Evolutionary conservation across 2,329 filamentous ascomycete genomes (phyloP).

Genomic region (Sporothrix pseudoabietina): DNA sequence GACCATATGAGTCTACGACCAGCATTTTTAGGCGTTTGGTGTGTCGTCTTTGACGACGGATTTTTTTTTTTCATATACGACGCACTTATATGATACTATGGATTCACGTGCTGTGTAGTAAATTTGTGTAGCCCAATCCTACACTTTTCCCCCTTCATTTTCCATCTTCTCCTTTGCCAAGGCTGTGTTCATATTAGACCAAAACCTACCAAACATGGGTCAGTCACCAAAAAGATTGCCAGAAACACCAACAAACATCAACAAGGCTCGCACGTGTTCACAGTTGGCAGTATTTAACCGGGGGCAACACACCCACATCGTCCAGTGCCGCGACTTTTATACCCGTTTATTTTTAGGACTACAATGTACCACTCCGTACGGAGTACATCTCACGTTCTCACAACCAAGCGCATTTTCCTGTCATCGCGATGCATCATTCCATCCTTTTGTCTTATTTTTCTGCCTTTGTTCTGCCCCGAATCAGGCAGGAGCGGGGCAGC

Average conservation of each 20-base stretch:
- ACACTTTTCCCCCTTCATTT: not conserved
- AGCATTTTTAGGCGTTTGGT: not conserved
- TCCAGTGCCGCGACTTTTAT: slow-evolving; percentile 6
- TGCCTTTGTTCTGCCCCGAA: not conserved
- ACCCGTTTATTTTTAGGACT: not conserved
- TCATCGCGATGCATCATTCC: not conserved
- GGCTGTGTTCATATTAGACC: slow-evolving; percentile 4
- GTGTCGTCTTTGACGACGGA: not conserved
- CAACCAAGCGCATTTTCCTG: no score
- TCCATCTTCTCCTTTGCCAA: not conserved
- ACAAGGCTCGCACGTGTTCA: slow-evolving; percentile 19
- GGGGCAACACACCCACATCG: not conserved
- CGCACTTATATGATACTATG: not conserved
- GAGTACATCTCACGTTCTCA: not conserved
- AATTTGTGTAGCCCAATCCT: not conserved
- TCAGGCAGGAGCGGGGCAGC: not conserved
- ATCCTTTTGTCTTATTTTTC: not conserved
- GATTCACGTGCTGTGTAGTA: not conserved
- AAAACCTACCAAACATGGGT: not conserved
- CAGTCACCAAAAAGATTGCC: not conserved
- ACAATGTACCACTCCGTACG: no score
- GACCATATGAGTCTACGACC: not conserved
- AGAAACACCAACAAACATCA: not conserved
- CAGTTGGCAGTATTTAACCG: not conserved
- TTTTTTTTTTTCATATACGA: not conserved